These are phyloP conservation scores for Quercus phellos DNA, from an alignment of 331 rosid species.

Conservation along the genomic window DNA sequence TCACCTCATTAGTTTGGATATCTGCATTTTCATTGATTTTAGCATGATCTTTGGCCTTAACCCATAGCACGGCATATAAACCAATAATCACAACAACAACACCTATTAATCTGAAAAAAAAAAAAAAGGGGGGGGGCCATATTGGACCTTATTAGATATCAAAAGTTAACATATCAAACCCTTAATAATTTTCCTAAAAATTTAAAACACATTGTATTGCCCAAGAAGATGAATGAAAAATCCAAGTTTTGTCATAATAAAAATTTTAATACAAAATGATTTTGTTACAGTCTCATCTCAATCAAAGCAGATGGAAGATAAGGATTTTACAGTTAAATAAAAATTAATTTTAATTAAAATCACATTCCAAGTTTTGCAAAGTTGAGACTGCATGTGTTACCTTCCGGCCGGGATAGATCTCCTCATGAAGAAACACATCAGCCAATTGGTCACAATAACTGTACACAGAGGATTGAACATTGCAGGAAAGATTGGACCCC, in stretches of 20 bases:
- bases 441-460: constrained; percentile 28
- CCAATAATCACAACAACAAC: constrained; percentile 46
- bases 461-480: constrained; percentile 51
- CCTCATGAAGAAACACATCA: constrained; percentile 35
- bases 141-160: not conserved
- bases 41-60: constrained; percentile 37
- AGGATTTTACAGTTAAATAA: too few relatives aligned
- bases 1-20: not conserved
- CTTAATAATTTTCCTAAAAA: not conserved
- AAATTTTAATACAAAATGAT: too few relatives aligned
- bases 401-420: constrained; percentile 51
- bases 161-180: not conserved
- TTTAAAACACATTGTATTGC: not conserved
- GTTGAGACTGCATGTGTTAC: constrained; percentile 9
- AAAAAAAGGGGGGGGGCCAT: rapidly evolving
- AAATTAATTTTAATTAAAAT: too few relatives aligned
- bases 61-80: constrained; percentile 50
- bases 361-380: not conserved
- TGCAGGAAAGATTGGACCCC: constrained; percentile 55
- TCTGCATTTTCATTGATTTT: not conserved
- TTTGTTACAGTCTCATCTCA: too few relatives aligned
- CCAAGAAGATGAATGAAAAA: too few relatives aligned
- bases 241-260: too few relatives aligned
- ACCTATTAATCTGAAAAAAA: constrained; percentile 22
- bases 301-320: too few relatives aligned